Conservation (phyloP, 768 basidiomycete species). For the Suillus variegatus region DNA sequence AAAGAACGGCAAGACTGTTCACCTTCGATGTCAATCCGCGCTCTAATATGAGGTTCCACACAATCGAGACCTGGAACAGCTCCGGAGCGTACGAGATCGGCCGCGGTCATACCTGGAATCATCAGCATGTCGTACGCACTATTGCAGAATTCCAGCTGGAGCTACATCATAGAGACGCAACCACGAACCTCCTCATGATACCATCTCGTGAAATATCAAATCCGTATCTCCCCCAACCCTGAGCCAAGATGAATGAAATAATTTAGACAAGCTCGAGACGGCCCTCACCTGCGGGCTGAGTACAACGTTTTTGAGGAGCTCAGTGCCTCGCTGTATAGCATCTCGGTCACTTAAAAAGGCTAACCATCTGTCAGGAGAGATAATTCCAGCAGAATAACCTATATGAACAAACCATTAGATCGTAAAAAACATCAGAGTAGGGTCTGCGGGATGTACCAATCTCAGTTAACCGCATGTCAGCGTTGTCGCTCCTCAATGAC, state of each 20-base stretch:
- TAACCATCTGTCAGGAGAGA: constrained; percentile 46
- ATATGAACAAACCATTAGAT: constrained; percentile 2
- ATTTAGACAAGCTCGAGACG: constrained; percentile 4
- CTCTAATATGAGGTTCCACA: constrained; percentile 52
- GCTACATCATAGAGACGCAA: not conserved
- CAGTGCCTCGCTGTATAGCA: constrained; percentile 35
- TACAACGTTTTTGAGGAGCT: constrained; percentile 33
- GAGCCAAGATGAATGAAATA: not conserved
- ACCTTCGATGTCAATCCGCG: constrained; percentile 76
- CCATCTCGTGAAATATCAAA: constrained; percentile 45
- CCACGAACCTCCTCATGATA: constrained; percentile 40
- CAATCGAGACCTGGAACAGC: constrained; percentile 36
- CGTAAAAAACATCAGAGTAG: not conserved
- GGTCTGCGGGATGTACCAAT: constrained; percentile 47
- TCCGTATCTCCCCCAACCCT: constrained; percentile 48
- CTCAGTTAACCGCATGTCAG: constrained; percentile 78
- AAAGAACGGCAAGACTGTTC: constrained; percentile 15
- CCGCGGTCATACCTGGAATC: constrained; percentile 51
- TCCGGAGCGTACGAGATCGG: constrained; percentile 49
- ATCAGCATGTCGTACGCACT: constrained; percentile 80
- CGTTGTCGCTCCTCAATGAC: constrained; percentile 86
- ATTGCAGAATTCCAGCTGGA: constrained; percentile 7
- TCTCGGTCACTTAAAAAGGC: constrained; percentile 34
- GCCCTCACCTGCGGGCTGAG: constrained; percentile 46
- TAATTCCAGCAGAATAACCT: constrained; percentile 44